These are phyloP conservation scores for Lecanosticta acicola DNA, from an alignment of 2,329 filamentous ascomycete species.

Conservation along the genomic window DNA sequence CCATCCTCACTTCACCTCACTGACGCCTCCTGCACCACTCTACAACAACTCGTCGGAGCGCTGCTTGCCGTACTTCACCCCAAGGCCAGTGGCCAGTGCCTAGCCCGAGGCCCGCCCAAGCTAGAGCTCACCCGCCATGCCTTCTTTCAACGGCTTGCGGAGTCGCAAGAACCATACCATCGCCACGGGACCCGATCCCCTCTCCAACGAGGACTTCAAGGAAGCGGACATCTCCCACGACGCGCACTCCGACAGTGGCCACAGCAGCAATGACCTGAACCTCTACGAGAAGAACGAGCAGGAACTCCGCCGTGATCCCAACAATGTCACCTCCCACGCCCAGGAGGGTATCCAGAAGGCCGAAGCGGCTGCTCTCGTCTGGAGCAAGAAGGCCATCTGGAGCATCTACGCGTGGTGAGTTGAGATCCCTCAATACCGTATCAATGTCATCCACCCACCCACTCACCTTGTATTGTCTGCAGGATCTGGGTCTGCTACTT, in stretches of 20 bases:
- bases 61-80: too few relatives aligned
- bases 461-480: constrained; percentile 1
- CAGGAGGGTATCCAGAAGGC: constrained; percentile 29
- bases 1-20: not conserved
- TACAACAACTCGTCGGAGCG: too few relatives aligned
- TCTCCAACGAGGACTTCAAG: constrained; percentile 6
- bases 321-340: constrained; percentile 26
- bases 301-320: constrained; percentile 27
- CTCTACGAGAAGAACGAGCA: constrained; percentile 31
- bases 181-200: not conserved
- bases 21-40: too few relatives aligned
- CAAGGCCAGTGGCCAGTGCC: not conserved
- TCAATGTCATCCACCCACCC: not conserved
- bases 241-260: constrained; percentile 15
- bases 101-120: not conserved
- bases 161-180: constrained; percentile 2
- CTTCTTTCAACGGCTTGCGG: constrained; percentile 4
- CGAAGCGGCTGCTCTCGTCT: constrained; percentile 29
- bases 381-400: constrained; percentile 26
- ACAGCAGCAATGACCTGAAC: constrained; percentile 20
- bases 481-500: constrained; percentile 37
- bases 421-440: not conserved
- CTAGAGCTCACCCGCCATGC: not conserved
- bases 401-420: constrained; percentile 26
- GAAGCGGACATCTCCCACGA: constrained; percentile 4